Percentiles rank a stretch among this genome's conserved stretches.
Conservation (phyloP, 2,329 filamentous ascomycete genomes). For the Sporothrix schenckii region DNA sequence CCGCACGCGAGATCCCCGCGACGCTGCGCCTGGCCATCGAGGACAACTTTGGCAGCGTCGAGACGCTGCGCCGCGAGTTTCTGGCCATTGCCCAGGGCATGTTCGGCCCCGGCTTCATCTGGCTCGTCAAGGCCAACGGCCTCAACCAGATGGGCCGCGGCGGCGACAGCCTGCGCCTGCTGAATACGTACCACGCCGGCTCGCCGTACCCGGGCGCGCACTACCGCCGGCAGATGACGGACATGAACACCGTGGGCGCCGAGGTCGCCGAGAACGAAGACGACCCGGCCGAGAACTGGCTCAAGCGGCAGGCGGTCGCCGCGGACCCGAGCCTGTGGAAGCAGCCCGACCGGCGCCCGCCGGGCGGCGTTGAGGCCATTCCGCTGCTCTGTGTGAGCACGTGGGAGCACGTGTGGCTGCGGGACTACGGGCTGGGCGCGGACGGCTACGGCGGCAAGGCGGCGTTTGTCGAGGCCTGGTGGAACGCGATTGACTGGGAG, state of each 20-base stretch:
- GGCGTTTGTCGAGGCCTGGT: slow-evolving; percentile 78
- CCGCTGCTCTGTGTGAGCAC: slow-evolving; percentile 91
- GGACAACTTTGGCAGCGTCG: slow-evolving; percentile 76
- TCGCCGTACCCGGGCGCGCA: slow-evolving; percentile 85
- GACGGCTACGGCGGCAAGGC: slow-evolving; percentile 71
- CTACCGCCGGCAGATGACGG: slow-evolving; percentile 69
- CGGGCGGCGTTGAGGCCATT: slow-evolving; percentile 68
- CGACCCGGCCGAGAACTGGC: slow-evolving; percentile 43
- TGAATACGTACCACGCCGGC: slow-evolving; percentile 89
- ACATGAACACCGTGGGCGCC: slow-evolving; percentile 67
- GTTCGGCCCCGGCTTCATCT: slow-evolving; percentile 97
- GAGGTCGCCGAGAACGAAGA: slow-evolving; percentile 42
- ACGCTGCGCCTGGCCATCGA: slow-evolving; percentile 63
- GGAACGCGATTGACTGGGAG: slow-evolving; percentile 84
- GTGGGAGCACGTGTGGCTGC: slow-evolving; percentile 92
- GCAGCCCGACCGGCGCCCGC: slow-evolving; percentile 50
- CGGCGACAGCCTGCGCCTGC: slow-evolving; percentile 59
- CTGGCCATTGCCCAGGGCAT: slow-evolving; percentile 79
- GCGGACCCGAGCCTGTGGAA: not conserved
- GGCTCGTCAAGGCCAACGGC: slow-evolving; percentile 69
- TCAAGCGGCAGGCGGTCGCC: slow-evolving; percentile 44
- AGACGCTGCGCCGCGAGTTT: slow-evolving; percentile 80
- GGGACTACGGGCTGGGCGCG: slow-evolving; percentile 69
- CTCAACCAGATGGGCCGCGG: slow-evolving; percentile 34
- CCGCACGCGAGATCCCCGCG: slow-evolving; percentile 52